Percentiles rank a stretch among this genome's conserved stretches.
These are phyloP conservation scores for Hypoxylon sp. DNA, from an alignment of 2,329 filamentous ascomycete species.

Conservation along the genomic window DNA sequence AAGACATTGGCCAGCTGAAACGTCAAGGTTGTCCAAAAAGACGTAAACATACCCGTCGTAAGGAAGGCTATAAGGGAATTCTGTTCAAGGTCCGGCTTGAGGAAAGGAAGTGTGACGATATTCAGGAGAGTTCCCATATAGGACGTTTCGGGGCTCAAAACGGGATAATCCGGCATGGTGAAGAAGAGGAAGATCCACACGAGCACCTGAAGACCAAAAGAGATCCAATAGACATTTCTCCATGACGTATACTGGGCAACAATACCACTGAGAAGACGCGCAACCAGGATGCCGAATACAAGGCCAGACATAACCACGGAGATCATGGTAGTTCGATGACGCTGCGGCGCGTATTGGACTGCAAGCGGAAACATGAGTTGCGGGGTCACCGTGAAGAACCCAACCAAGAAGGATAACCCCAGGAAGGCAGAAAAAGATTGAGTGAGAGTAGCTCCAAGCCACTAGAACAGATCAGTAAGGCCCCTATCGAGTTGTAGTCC, in stretches of 20 bases:
- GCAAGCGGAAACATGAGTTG: constrained; percentile 83
- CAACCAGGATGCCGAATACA: constrained; percentile 78
- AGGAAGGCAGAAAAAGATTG: constrained; percentile 70
- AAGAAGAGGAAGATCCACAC: constrained; percentile 72
- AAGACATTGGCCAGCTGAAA: constrained; percentile 45
- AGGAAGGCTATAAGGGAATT: constrained; percentile 73
- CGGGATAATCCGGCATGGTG: constrained; percentile 84
- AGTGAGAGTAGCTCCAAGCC: constrained; percentile 77
- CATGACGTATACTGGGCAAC: constrained; percentile 77
- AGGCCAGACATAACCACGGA: constrained; percentile 80
- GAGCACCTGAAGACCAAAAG: constrained; percentile 73
- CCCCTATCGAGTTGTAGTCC: not conserved
- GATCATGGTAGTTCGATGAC: constrained; percentile 73
- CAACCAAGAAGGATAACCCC: constrained; percentile 75
- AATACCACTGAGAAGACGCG: constrained; percentile 77
- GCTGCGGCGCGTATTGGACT: constrained; percentile 76
- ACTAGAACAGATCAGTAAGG: constrained; percentile 48
- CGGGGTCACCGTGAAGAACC: constrained; percentile 82
- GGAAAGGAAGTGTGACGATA: constrained; percentile 70
- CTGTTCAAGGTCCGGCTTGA: constrained; percentile 75
- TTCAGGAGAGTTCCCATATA: constrained; percentile 72
- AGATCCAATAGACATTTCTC: constrained; percentile 82
- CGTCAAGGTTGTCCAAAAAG: constrained; percentile 58
- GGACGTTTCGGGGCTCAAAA: constrained; percentile 72
- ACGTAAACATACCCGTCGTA: constrained; percentile 59